Evolutionary conservation across 805 yeast species (phyloP).

Genomic region (Sugiyamaella floridensis): DNA sequence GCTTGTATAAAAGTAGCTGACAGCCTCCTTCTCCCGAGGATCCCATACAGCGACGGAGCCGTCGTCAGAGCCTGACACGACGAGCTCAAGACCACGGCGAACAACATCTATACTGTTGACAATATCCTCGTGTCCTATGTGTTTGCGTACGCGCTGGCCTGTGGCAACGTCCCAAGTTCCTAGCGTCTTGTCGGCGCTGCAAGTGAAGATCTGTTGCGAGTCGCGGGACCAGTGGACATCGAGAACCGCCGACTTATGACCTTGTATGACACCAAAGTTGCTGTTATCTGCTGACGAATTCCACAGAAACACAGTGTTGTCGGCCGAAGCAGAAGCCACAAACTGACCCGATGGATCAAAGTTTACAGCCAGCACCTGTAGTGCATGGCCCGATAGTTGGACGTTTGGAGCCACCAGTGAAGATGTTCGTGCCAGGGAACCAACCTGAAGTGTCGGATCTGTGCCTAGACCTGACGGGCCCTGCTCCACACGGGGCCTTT

Average conservation of each 20-base stretch:
- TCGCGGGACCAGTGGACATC: constrained; percentile 52
- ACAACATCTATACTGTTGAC: constrained; percentile 48
- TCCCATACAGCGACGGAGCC: constrained; percentile 63
- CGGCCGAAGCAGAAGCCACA: constrained; percentile 60
- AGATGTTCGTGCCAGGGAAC: neutral
- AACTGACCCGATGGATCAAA: constrained; percentile 45
- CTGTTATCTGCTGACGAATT: constrained; percentile 32
- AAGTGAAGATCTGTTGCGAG: constrained; percentile 35
- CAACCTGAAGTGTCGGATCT: neutral
- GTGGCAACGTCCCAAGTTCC: constrained; percentile 57
- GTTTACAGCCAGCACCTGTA: constrained; percentile 43
- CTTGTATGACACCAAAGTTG: constrained; percentile 43
- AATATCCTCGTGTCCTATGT: constrained; percentile 43
- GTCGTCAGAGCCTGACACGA: constrained; percentile 60
- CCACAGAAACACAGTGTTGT: constrained; percentile 39
- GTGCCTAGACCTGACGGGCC: neutral
- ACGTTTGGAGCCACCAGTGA: constrained; percentile 3
- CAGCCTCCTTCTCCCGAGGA: constrained; percentile 42
- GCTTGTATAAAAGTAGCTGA: constrained; percentile 31
- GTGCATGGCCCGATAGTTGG: constrained; percentile 21
- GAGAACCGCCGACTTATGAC: constrained; percentile 62
- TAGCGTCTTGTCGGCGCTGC: constrained; percentile 57
- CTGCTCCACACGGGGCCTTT: neutral
- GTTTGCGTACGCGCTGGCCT: constrained; percentile 49
- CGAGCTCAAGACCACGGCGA: constrained; percentile 28